Conservation (phyloP, 2,329 filamentous ascomycete genomes). For the Allantophomopsis cytisporea region DNA sequence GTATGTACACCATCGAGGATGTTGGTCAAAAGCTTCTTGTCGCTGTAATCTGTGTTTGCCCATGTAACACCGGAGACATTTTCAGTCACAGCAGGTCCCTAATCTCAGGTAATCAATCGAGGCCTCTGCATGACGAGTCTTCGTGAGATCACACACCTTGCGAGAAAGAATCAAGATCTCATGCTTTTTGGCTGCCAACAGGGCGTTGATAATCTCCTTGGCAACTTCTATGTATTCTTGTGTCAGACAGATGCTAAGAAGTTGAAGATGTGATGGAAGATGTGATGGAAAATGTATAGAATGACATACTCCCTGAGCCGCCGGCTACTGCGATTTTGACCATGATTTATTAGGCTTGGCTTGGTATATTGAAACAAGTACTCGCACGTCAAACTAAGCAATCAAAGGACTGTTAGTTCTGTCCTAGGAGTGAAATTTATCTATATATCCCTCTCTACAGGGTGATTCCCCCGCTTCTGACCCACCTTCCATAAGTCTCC, state of each 20-base stretch:
- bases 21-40: slow-evolving; percentile 21
- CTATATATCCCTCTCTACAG: too few species aligned
- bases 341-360: slow-evolving; percentile 16
- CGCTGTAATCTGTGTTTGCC: slow-evolving; percentile 28
- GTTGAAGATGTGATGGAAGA: too few species aligned
- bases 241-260: too few species aligned
- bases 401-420: too few species aligned
- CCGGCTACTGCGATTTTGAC: slow-evolving; percentile 30
- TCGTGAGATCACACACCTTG: slow-evolving; percentile 17
- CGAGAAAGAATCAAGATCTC: slow-evolving; percentile 36
- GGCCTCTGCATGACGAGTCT: not conserved
- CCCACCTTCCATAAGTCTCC: too few species aligned
- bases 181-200: slow-evolving; percentile 33
- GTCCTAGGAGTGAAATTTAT: too few species aligned
- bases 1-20: slow-evolving; percentile 33
- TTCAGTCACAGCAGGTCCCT: slow-evolving; percentile 11
- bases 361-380: too few species aligned
- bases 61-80: slow-evolving; percentile 20
- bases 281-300: too few species aligned
- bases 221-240: slow-evolving; percentile 28
- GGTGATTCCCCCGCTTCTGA: too few species aligned
- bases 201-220: slow-evolving; percentile 33
- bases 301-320: slow-evolving; percentile 25
- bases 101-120: slow-evolving; percentile 1
- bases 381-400: too few species aligned